Base-by-base conservation (phyloP, 805 yeast genomes). In the Kuraishia hungarica region DNA sequence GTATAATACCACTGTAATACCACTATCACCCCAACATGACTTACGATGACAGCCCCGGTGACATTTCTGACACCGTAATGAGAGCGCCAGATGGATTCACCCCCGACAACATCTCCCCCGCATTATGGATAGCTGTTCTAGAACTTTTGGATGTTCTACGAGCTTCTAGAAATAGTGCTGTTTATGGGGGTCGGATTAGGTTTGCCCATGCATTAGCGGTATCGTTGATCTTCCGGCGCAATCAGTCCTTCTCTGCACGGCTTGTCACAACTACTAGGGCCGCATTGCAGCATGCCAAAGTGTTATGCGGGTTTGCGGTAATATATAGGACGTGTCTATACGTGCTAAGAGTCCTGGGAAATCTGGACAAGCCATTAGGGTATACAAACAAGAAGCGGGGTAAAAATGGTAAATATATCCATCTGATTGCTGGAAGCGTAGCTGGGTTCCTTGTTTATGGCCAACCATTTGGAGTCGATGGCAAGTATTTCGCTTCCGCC, bases 401-500 rank as follows among this genome's bases (percentile, higher is more conserved):
- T 2, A 21, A 49, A 13, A 39, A n/a, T 2, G 48, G 47, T n/a
- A 43, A 51, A 49, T 29, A 35, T n/a, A 48, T 55, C n/a, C 59
- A 63, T 50, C 66, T 68, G 35, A 51, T 64, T 2, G 66, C 70
- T 10, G 73, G 72, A 2, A 62, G 64, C 23, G 48, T 60, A 5
- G 71, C 68, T 13, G 73, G 73, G 2, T 50, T 56, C 10, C 47
- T 66, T 24, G 64, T 69, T 10, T 69, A 69, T 55, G 70, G 72
- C 8, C 56, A 54, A 47, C 53, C 53, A 20, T 52, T 39, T 49
- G 39, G 22, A 13, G 35, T 15, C 23, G 49, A 46, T 17, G 50
- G 49, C 2, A 22, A 20, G 20, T 24, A 26, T 15, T 48, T 60
- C 15, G 64, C 65, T 48, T 63, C 64, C 21, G 55, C 64, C 2